A percentile compares a stretch with the other conserved stretches of the same genome.
phyloP scores from a whole-genome alignment of 177 flowering plant genomes.

The Vitis hybrid region DNA sequence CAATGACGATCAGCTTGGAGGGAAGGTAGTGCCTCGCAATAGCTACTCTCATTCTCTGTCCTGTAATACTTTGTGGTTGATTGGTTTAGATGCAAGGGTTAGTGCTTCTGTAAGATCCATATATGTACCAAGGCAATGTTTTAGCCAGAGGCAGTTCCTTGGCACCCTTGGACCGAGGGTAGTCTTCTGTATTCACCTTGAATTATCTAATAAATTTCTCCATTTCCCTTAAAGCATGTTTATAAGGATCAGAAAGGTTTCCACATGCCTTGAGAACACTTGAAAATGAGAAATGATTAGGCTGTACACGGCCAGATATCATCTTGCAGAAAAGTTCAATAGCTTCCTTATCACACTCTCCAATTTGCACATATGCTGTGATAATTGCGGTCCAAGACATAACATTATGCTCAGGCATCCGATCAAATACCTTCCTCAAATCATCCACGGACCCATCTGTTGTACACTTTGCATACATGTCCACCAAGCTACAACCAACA shows the following conservation, averaged over 20 bases:
- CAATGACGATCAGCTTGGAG: too few relatives aligned
- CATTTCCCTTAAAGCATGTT: too few relatives aligned
- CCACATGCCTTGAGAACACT: slow-evolving; percentile 81
- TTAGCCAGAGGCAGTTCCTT: too few relatives aligned
- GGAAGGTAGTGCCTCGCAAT: too few relatives aligned
- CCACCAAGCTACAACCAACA: slow-evolving; percentile 78
- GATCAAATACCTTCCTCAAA: slow-evolving; percentile 68
- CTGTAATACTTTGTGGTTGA: too few relatives aligned
- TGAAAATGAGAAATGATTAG: slow-evolving; percentile 81
- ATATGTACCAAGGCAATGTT: too few relatives aligned
- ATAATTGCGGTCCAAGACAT: slow-evolving; percentile 95
- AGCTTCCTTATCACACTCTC: slow-evolving; percentile 58
- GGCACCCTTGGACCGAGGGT: too few relatives aligned
- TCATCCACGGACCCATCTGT: slow-evolving; percentile 42
- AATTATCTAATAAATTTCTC: too few relatives aligned
- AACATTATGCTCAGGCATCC: slow-evolving; percentile 67
- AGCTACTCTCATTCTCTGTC: too few relatives aligned
- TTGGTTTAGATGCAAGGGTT: too few relatives aligned
- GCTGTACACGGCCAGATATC: slow-evolving; percentile 47
- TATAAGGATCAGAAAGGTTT: slow-evolving; percentile 44
- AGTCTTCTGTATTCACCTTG: too few relatives aligned
- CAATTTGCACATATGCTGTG: slow-evolving; percentile 69
- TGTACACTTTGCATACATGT: slow-evolving; percentile 78
- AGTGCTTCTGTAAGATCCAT: too few relatives aligned
- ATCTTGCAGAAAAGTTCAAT: slow-evolving; percentile 57